Base-by-base conservation (phyloP, 108 stramenopile genomes). In the Cyclotella distinguenda region DNA sequence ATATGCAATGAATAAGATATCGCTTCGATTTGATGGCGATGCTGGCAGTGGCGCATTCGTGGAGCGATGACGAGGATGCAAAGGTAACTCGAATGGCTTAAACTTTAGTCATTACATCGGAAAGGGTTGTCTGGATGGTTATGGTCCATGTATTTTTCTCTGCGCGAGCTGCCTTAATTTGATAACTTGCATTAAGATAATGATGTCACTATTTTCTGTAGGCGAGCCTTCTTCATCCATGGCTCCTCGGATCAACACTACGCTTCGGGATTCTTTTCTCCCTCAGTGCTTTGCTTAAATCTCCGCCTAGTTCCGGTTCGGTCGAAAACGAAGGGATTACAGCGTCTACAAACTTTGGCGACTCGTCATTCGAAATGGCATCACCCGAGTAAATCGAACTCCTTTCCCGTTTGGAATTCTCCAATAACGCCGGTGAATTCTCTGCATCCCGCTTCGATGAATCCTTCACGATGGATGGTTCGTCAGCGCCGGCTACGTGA, bases 1-100 rank as follows among this genome's bases (percentile, higher is more conserved):
- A 34, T 58, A 77, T 60, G 50, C 56, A 5, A 34, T 70, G 68
- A 65, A 31, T 15, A 77, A 70, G 51, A 27, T 42, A 4, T 46
- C 33, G 53, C 34, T 52, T 1, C 63, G 51, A 27, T 67, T 66
- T 44, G 49, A 43, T 61, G 44, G 58, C 56, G 46, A 38, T 35
- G 39, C 45, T 31, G 42, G 35, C 30, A 25, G 22, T 12, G 19
- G 39, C 26, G 54, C 26, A 60, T 32, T 54, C 40, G 21, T 9
- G 18, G 23, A 40, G 35, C 6, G 31, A 54, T n/a, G 47, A 31
- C 26, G 44, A 56, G 13, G 55, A 15, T 21, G 4, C 13, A 19
- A 34, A 13, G 36, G 23, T 6, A 31, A 4, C 27, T 12, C 4
- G 6, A 16, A 47, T 28, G 30, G 2, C 2, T 42, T 42, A 16